Evolutionary conservation across 1,284 basidiomycete species (phyloP), one percentile per base, ranked within the genome.

Genomic region (Farysia itapuensis): DNA sequence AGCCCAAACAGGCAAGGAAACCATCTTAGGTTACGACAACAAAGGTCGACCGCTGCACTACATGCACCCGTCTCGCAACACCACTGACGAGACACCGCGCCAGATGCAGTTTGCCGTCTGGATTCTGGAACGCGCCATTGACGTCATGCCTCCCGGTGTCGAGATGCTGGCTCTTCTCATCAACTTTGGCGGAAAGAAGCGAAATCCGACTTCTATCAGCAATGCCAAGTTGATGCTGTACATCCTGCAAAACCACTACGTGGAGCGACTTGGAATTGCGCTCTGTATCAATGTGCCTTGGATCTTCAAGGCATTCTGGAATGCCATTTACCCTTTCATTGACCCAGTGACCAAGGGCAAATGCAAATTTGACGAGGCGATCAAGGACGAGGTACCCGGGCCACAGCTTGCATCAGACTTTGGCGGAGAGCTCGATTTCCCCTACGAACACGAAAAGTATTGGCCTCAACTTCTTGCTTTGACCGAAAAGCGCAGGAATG

Each of bases 391-490:
- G 35, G 70, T 72, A 12, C 68, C 68, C 11, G 40, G 38, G 14
- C 31, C 40, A n/a, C 70, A 72, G 47, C 45, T 72, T 2, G 60
- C 52, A 16, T 28, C 49, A 1, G 70, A 72, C 34, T 72, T 70
- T 35, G 69, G 69, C 24, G 69, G 69, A 7, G 39, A 64, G 40
- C 37, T 72, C 18, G 68, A 78, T 38, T 70, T 77, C 41, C 46
- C 82, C 46, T 90, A 88, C 64, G 80, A 81, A 0, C 88, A 90
- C 67, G 83, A 83, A 23, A 81, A 82, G 51, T 90, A 89, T 71
- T 89, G 88, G 86, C 81, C 82, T 1, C 81, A 81, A 15, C 79
- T 90, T 20, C 76, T 87, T 2, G 68, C 78, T 44, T 77, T 85
- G 67, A 82, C 82, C 51, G 80, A 82, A 12, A 79, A 82, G 45